These are phyloP conservation scores for Amanita exitialis DNA, from an alignment of 768 basidiomycete genomes.

Conservation along the genomic window DNA sequence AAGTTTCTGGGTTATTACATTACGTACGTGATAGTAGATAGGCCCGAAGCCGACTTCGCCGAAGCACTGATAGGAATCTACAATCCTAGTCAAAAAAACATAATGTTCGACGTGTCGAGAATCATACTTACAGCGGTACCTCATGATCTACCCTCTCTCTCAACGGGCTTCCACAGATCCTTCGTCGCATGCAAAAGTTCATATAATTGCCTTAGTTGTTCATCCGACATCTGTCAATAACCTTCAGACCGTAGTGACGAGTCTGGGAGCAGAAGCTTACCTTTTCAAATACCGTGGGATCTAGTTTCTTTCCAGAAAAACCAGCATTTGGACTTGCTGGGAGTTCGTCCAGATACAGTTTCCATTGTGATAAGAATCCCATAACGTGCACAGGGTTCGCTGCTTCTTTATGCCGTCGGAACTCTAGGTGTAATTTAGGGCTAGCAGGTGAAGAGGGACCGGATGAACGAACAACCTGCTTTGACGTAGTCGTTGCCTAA, in stretches of 20 bases:
- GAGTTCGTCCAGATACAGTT: slow-evolving; percentile 74
- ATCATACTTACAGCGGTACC: neutral
- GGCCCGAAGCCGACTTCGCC: neutral
- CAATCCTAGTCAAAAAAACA: neutral
- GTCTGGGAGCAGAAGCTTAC: slow-evolving; percentile 23
- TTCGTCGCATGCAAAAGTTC: slow-evolving; percentile 91
- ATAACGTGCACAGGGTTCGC: slow-evolving; percentile 88
- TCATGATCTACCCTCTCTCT: slow-evolving; percentile 13
- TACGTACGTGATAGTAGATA: slow-evolving; percentile 8
- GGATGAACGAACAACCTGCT: slow-evolving; percentile 34
- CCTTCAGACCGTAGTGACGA: neutral
- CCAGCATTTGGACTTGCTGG: slow-evolving; percentile 33
- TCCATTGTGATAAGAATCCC: slow-evolving; percentile 95
- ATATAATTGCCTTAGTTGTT: slow-evolving; percentile 90
- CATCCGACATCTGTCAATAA: slow-evolving; percentile 62
- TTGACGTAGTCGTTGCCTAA: slow-evolving; percentile 85
- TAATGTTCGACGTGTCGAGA: neutral
- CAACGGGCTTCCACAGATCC: slow-evolving; percentile 69
- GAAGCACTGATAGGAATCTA: neutral
- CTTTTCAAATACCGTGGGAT: slow-evolving; percentile 68
- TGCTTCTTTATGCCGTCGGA: slow-evolving; percentile 67
- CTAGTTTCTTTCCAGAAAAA: slow-evolving; percentile 60
- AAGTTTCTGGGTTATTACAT: neutral
- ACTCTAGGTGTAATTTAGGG: slow-evolving; percentile 44
- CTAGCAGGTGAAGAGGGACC: neutral